A percentile compares a stretch with the other conserved stretches of the same genome.
Evolutionary conservation across 1,284 basidiomycete genomes (phyloP).

Genomic region (Meira miltonrushii): DNA sequence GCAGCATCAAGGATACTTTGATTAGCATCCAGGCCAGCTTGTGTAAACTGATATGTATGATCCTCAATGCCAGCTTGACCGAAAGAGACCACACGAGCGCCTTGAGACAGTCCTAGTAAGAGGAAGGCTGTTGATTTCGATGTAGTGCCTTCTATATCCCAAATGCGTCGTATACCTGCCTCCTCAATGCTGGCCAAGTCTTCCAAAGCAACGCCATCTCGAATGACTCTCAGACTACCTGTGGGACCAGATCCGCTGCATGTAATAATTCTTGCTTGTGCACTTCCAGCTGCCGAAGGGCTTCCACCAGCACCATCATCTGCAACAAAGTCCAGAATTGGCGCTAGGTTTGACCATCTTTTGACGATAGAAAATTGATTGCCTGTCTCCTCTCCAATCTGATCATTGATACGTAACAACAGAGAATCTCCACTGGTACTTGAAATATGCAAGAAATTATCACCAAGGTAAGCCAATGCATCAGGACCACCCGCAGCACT

Average conservation of each 20-base stretch:
- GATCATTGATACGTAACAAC: conserved; percentile 14
- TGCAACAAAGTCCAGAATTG: conserved; percentile 77
- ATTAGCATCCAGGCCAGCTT: not conserved
- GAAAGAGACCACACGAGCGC: conserved; percentile 12
- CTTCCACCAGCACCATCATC: conserved; percentile 64
- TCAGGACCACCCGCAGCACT: conserved; percentile 31
- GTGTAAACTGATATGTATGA: not conserved
- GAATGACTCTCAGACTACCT: conserved; percentile 74
- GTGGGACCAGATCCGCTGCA: conserved; percentile 79
- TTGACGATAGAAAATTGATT: conserved; percentile 17
- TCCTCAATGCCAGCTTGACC: conserved; percentile 11
- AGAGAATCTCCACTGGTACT: conserved; percentile 39
- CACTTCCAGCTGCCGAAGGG: conserved; percentile 16
- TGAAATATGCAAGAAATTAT: conserved; percentile 33
- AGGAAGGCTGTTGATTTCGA: not conserved
- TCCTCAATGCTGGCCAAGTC: conserved; percentile 55
- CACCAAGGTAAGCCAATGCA: conserved; percentile 34
- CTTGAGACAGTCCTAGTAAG: not conserved
- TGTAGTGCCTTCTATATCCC: not conserved
- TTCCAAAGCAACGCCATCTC: conserved; percentile 78
- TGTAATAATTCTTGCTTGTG: conserved; percentile 72
- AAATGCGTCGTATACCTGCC: conserved; percentile 3
- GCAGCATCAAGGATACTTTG: not conserved
- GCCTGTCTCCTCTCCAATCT: not conserved
- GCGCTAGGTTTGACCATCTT: conserved; percentile 61